Base-by-base conservation (phyloP, 768 basidiomycete genomes). In the Russula foetens region DNA sequence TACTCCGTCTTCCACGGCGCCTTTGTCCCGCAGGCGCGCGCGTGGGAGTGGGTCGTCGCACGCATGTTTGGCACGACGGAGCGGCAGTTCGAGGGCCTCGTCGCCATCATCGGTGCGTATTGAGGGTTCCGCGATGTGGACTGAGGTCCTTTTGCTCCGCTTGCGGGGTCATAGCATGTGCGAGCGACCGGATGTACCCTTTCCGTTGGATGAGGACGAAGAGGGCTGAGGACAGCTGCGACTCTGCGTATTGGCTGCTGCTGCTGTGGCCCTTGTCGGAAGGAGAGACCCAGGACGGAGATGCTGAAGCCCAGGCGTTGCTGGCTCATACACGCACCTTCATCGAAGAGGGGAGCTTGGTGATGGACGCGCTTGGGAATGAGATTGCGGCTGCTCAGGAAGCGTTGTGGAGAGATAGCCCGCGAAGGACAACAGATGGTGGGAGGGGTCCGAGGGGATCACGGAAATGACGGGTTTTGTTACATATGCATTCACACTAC, bases 71-170 rank as follows among this genome's bases (percentile, higher is more conserved):
- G 71, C 31, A 58, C 57, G 44, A 61, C 71, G 19, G 71, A 72
- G 55, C 71, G 71, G 23, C 71, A 71, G 71, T 72, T 72, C 53
- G 71, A 72, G 59, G 70, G 65, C 11, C 64, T 69, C 29, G 50
- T 69, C n/a, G n/a, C n/a, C n/a, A n/a, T n/a, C n/a, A n/a, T n/a
- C 48, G 63, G 64, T 38, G 58, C 67, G 38, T 70, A 72, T 53
- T 72, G 71, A 71, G 65, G 54, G 23, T 68, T 67, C 56, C 62
- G 67, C 8, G 62, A 66, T 19, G 64, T 63, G 0, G 44, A n/a
- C 68, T 26, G 71, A 72, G 63, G 65, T 67, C 41, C 58, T 67
- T 23, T 41, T 72, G 26, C 50, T 67, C 24, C 62, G 65, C 54
- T 62, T 72, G 21, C 65, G 67, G 49, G 57, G 45, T 26, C 66